A percentile compares a stretch with the other conserved stretches of the same genome.
Evolutionary conservation across 1,284 basidiomycete species (phyloP).

Genomic region (Bondarzewia mesenterica): DNA sequence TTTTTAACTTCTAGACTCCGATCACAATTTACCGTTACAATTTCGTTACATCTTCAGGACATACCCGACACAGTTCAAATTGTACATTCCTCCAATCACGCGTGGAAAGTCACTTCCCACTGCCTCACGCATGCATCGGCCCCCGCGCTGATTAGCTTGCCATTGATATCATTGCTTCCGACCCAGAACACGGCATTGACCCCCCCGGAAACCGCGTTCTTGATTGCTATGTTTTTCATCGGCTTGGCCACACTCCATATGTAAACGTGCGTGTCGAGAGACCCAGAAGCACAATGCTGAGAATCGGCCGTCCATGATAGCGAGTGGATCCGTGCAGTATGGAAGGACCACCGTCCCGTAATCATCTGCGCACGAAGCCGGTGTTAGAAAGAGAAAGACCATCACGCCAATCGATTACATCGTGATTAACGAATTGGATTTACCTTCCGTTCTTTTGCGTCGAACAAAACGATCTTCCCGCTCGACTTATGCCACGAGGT

Average conservation of each 20-base stretch:
- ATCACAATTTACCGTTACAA: not conserved
- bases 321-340: constrained; percentile 76
- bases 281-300: constrained; percentile 76
- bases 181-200: constrained; percentile 80
- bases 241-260: constrained; percentile 80
- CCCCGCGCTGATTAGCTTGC: constrained; percentile 64
- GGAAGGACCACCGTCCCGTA: constrained; percentile 83
- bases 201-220: constrained; percentile 80
- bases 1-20: too few species aligned
- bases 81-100: constrained; percentile 8
- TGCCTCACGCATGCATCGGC: constrained; percentile 78
- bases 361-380: constrained; percentile 31
- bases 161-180: constrained; percentile 27
- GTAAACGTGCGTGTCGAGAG: constrained; percentile 88
- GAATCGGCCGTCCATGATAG: constrained; percentile 75
- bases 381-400: not conserved
- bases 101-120: constrained; percentile 63
- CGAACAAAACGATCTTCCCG: constrained; percentile 77
- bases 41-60: not conserved
- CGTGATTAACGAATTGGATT: not conserved
- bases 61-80: not conserved
- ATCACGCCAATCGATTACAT: not conserved
- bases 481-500: constrained; percentile 39
- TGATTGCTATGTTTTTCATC: constrained; percentile 74
- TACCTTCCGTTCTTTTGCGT: constrained; percentile 60